Conservation (phyloP, 352 stramenopile genomes). For the Thalassiosira allenii region DNA sequence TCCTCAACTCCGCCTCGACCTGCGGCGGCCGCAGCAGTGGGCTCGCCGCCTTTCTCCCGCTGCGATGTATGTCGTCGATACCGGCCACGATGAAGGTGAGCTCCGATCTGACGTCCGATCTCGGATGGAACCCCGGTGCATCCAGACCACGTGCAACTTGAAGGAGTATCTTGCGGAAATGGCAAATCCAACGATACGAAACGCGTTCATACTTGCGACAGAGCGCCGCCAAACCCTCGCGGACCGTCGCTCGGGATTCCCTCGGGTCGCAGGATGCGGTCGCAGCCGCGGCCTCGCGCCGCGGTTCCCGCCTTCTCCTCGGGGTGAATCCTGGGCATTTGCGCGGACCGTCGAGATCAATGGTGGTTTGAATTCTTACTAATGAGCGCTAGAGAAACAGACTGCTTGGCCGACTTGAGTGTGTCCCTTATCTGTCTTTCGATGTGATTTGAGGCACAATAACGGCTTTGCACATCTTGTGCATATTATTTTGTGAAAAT, state of each 20-base stretch:
- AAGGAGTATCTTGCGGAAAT: no score
- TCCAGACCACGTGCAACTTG: no score
- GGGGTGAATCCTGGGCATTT: constrained; percentile 25
- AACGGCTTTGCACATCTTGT: constrained; percentile 34
- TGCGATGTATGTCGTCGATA: constrained; percentile 63
- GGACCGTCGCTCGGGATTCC: constrained; percentile 24
- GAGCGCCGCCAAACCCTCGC: constrained; percentile 35
- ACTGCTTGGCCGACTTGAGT: constrained; percentile 39
- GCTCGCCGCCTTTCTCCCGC: constrained; percentile 14
- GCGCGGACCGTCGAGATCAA: constrained; percentile 35
- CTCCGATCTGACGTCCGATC: neutral
- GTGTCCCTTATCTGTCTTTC: constrained; percentile 28
- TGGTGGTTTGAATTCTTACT: constrained; percentile 47
- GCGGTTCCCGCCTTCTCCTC: constrained; percentile 39
- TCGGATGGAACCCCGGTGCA: no score
- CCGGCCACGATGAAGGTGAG: constrained; percentile 65
- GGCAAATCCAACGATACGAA: neutral
- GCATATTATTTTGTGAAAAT: constrained; percentile 1
- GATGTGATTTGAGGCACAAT: constrained; percentile 49
- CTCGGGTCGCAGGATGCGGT: constrained; percentile 26
- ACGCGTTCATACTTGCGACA: constrained; percentile 48
- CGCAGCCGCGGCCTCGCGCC: constrained; percentile 16
- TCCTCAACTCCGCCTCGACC: constrained; percentile 7
- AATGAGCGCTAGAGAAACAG: constrained; percentile 44
- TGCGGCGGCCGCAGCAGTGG: constrained; percentile 1